These are phyloP conservation scores for Ogataea nitratoaversa DNA, from an alignment of 805 yeast genomes.

Conservation along the genomic window DNA sequence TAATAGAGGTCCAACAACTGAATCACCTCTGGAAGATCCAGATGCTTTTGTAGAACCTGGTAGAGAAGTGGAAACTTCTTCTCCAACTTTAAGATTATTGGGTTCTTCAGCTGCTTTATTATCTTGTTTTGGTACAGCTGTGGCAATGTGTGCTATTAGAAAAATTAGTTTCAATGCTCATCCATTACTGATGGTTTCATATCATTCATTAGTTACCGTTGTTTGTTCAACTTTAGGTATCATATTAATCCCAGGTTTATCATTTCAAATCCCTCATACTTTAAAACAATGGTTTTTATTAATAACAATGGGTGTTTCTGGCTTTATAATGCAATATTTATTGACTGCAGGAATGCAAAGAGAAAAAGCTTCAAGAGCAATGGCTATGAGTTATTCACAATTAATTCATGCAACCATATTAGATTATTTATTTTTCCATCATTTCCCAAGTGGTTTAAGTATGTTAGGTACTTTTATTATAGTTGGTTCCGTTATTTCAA, in stretches of 20 bases:
- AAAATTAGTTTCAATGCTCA: constrained; percentile 76
- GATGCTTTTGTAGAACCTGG: constrained; percentile 18
- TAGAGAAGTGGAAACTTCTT: constrained; percentile 45
- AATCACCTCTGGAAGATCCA: not conserved
- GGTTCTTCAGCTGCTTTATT: constrained; percentile 62
- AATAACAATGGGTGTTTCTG: constrained; percentile 61
- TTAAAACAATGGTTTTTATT: constrained; percentile 63
- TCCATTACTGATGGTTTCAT: constrained; percentile 74
- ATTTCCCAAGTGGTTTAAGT: constrained; percentile 66
- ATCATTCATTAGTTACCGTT: constrained; percentile 61
- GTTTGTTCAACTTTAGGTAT: constrained; percentile 52
- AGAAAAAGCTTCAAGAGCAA: constrained; percentile 72
- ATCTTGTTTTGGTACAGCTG: constrained; percentile 67
- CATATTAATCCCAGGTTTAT: constrained; percentile 50
- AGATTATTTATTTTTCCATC: constrained; percentile 70
- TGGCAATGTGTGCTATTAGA: constrained; percentile 66
- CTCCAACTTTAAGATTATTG: constrained; percentile 48
- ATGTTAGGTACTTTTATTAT: constrained; percentile 67
- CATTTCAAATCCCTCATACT: constrained; percentile 60
- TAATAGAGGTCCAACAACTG: not conserved
- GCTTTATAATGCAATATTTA: constrained; percentile 77
- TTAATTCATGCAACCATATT: constrained; percentile 74
- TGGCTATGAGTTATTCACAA: constrained; percentile 72
- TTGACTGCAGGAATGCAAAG: constrained; percentile 80
- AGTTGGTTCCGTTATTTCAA: constrained; percentile 57